Evolutionary conservation across 2,329 filamentous ascomycete species (phyloP).

Genomic region (Pseudogymnoascus sp.): DNA sequence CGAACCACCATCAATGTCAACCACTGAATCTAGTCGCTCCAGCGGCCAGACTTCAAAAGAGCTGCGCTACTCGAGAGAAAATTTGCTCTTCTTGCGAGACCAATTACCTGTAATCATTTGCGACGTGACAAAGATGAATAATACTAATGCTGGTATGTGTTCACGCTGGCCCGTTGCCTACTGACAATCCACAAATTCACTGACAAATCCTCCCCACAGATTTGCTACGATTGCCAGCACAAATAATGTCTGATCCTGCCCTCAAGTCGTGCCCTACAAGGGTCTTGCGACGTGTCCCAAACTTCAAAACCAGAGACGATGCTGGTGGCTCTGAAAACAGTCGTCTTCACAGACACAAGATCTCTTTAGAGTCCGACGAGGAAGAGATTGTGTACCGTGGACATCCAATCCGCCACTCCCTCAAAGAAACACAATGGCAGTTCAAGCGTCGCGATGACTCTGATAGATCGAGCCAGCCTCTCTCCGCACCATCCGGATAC

Average conservation of each 20-base stretch:
- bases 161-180: neutral
- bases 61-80: neutral
- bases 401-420: neutral
- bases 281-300: constrained; percentile 1
- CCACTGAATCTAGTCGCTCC: neutral
- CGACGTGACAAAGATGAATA: constrained; percentile 2
- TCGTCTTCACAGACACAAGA: neutral
- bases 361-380: constrained; percentile 12
- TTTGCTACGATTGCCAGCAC: neutral
- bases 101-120: constrained; percentile 9
- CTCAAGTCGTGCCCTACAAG: constrained; percentile 2
- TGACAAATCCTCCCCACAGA: neutral
- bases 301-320: neutral
- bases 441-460: constrained; percentile 25
- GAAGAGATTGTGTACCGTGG: constrained; percentile 10
- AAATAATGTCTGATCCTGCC: neutral
- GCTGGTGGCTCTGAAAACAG: neutral
- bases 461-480: constrained; percentile 36
- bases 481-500: constrained; percentile 46
- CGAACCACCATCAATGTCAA: constrained; percentile 2
- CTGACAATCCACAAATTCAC: neutral
- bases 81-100: constrained; percentile 2
- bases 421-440: constrained; percentile 20
- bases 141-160: neutral
- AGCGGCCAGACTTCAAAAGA: neutral